Evolutionary conservation across 352 stramenopile species (phyloP).

Genomic region (Phytophthora podocarpi): DNA sequence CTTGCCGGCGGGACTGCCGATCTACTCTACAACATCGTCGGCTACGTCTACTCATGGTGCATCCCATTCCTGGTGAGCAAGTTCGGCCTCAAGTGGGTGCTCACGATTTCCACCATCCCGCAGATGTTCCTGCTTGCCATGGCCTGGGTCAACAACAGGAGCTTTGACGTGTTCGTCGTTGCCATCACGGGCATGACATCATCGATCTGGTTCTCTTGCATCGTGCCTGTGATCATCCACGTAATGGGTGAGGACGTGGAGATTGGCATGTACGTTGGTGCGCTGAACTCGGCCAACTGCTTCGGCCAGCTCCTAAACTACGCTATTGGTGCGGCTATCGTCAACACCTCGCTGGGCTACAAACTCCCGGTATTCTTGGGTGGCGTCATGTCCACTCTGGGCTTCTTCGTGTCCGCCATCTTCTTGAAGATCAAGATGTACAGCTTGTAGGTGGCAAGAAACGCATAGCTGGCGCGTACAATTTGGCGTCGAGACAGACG

Average conservation of each 20-base stretch:
- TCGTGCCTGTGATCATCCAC: constrained; percentile 23
- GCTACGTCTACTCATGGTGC: constrained; percentile 42
- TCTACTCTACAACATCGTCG: constrained; percentile 45
- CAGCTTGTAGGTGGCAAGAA: constrained; percentile 62
- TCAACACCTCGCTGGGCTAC: constrained; percentile 39
- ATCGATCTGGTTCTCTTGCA: constrained; percentile 35
- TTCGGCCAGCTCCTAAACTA: constrained; percentile 43
- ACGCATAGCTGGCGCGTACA: too few relatives aligned
- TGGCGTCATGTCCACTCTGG: constrained; percentile 29
- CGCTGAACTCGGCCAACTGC: too few relatives aligned
- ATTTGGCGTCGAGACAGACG: too few relatives aligned
- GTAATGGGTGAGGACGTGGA: constrained; percentile 28
- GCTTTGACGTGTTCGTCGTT: constrained; percentile 41
- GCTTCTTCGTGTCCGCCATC: constrained; percentile 43
- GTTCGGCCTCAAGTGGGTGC: constrained; percentile 45
- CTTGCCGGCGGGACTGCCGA: constrained; percentile 43
- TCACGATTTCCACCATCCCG: constrained; percentile 35
- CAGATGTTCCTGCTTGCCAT: constrained; percentile 50
- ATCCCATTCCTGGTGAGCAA: constrained; percentile 43
- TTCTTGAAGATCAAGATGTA: constrained; percentile 68
- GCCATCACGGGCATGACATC: constrained; percentile 46
- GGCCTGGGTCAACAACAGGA: constrained; percentile 42
- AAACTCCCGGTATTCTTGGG: constrained; percentile 40
- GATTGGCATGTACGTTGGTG: constrained; percentile 45
- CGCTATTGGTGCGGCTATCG: constrained; percentile 23